Percentiles rank a stretch among this genome's conserved stretches.
These are phyloP conservation scores for Pythium scleroteichum DNA, from an alignment of 352 stramenopile genomes.

Conservation along the genomic window DNA sequence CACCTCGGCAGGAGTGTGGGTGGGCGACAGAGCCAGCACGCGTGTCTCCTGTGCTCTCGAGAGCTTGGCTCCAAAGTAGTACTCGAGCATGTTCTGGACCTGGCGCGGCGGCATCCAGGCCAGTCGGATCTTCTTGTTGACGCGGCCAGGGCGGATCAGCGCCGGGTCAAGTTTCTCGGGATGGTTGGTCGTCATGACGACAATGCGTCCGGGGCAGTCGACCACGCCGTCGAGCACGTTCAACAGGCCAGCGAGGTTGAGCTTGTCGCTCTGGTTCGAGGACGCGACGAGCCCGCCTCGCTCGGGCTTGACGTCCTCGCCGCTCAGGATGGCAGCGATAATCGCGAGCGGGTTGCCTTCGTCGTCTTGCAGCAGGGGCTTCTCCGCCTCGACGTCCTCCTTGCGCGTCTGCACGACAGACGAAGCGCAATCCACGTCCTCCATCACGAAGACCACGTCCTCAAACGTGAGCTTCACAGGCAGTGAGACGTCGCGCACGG, in stretches of 20 bases:
- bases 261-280: constrained; percentile 36
- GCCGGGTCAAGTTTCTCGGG: constrained; percentile 90
- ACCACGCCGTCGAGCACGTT: constrained; percentile 91
- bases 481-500: constrained; percentile 54
- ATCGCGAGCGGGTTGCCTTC: constrained; percentile 8
- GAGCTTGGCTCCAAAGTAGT: constrained; percentile 49
- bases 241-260: constrained; percentile 80
- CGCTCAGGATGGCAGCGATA: neutral
- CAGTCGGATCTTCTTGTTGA: constrained; percentile 86
- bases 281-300: neutral
- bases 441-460: constrained; percentile 89
- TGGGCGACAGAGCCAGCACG: constrained; percentile 8
- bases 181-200: constrained; percentile 93
- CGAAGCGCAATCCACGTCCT: constrained; percentile 85
- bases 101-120: constrained; percentile 47
- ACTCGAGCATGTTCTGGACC: constrained; percentile 56
- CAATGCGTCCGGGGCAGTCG: constrained; percentile 83
- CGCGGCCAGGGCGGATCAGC: constrained; percentile 84
- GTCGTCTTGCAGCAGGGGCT: constrained; percentile 2
- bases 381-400: constrained; percentile 5
- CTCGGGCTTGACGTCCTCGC: neutral
- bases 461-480: constrained; percentile 70
- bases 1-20: constrained; percentile 37
- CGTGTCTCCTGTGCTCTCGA: constrained; percentile 20
- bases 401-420: constrained; percentile 57